phyloP scores from a whole-genome alignment of 2,329 filamentous ascomycete species.

The Cercospora brassicicola region DNA sequence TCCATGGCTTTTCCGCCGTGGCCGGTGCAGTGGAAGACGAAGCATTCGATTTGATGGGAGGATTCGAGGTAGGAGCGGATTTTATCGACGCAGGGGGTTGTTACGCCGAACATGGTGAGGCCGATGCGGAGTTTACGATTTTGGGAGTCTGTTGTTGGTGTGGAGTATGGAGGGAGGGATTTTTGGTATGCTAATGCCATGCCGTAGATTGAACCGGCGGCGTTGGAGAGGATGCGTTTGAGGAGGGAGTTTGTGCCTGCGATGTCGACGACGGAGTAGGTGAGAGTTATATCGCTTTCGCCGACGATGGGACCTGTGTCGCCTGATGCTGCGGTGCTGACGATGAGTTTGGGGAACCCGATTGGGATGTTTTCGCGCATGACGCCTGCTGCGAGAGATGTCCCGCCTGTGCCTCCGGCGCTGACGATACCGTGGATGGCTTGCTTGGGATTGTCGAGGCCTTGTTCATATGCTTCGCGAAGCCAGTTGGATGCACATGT shows the following conservation, averaged over 20 bases:
- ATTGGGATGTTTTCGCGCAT: constrained; percentile 64
- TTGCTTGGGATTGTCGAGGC: constrained; percentile 22
- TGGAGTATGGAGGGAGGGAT: neutral
- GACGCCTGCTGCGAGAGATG: constrained; percentile 59
- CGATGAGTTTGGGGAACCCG: constrained; percentile 68
- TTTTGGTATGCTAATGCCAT: constrained; percentile 54
- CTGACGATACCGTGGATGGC: constrained; percentile 53
- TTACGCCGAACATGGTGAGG: constrained; percentile 75
- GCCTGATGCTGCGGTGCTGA: constrained; percentile 68
- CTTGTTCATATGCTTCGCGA: constrained; percentile 26
- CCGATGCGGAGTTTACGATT: constrained; percentile 46
- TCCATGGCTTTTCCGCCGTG: constrained; percentile 70
- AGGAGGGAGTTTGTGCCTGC: constrained; percentile 64
- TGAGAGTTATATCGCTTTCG: constrained; percentile 67
- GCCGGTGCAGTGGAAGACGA: constrained; percentile 70
- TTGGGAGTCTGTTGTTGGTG: neutral
- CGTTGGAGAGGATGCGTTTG: constrained; percentile 60
- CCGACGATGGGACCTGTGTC: constrained; percentile 65
- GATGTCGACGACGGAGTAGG: constrained; percentile 71
- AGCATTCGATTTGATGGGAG: constrained; percentile 56
- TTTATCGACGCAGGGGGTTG: constrained; percentile 63
- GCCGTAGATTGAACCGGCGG: constrained; percentile 60
- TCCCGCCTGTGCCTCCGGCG: constrained; percentile 63
- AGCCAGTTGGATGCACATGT: constrained; percentile 51
- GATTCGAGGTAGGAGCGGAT: constrained; percentile 55